Base-by-base conservation (phyloP, 371 early-diverging fungal species). In the Mucor circinelloides region DNA sequence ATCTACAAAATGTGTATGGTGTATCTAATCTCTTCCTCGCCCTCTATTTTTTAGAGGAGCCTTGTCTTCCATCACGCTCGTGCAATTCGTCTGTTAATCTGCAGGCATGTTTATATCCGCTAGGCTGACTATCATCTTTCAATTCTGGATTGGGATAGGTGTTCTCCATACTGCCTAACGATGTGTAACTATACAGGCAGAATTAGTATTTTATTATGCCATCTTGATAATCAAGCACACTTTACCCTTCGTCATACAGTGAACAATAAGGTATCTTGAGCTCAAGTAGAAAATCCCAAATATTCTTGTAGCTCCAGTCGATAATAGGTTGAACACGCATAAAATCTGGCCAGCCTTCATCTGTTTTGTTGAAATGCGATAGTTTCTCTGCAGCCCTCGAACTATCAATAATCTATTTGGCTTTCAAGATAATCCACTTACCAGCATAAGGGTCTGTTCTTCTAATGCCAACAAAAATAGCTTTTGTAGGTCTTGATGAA, bases 281-380 rank as follows among this genome's bases (percentile, higher is more conserved):
- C 25, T 66, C 61, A 19, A 77, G 73, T 66, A 97, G 78, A 68
- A 89, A 95, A 6, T 82, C 84, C 99, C 99, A 98, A 38, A 98
- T 82, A 36, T 92, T 89, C 34, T 84, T 84, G 70, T 94, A 97
- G 30, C 82, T 70, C 97, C 97, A 97, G 75, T 97, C 92, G 27
- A 98, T 77, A 25, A 98, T 90, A 6, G 99, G 97, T 65, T 96
- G 93, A 1, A 97, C 89, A 13, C 99, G 90, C 91, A 96, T 94
- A 67, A 95, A 88, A 30, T 80, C 74, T 34, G 99, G 98, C 98
- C 99, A 98, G 63, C 89, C 95, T 32, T 84, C 77, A 79, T 97
- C 96, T 12, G 95, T 95, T 30, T 87, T 85, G 56, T 86, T 83
- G 75, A 97, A 95, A 31, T 85, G 78, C 19, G 82, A 76, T 74